These are phyloP conservation scores for Vitis amurensis DNA, from an alignment of 164 flowering plant species.

Conservation along the genomic window DNA sequence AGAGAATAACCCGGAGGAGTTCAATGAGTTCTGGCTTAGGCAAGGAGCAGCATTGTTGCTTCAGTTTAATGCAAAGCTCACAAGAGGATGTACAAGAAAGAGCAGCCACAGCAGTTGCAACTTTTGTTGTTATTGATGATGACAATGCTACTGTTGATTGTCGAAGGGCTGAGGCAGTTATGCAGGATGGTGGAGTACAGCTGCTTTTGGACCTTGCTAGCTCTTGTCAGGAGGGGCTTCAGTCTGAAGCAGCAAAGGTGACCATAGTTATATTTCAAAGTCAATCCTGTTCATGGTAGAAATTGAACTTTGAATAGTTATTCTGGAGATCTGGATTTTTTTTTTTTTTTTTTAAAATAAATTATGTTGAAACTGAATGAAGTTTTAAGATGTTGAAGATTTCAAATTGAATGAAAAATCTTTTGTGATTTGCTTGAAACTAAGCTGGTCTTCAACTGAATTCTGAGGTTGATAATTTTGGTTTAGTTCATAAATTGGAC, in stretches of 20 bases:
- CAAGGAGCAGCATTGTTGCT: constrained; percentile 85
- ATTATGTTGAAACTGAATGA: too few relatives aligned
- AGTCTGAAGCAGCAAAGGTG: constrained; percentile 96
- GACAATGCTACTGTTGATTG: constrained; percentile 86
- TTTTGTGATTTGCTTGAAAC: too few relatives aligned
- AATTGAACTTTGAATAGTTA: too few relatives aligned
- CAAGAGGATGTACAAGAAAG: constrained; percentile 98
- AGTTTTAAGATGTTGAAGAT: too few relatives aligned
- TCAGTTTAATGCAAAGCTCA: constrained; percentile 72
- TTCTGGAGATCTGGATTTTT: too few relatives aligned
- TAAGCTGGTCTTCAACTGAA: neutral
- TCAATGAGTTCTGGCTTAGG: constrained; percentile 82
- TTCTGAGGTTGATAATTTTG: neutral
- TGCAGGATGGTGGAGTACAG: constrained; percentile 84
- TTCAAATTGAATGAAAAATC: too few relatives aligned
- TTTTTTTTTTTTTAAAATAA: too few relatives aligned
- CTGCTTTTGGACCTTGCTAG: constrained; percentile 79
- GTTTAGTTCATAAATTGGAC: too few relatives aligned
- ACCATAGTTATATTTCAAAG: neutral
- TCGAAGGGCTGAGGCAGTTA: constrained; percentile 87
- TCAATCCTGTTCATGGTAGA: neutral
- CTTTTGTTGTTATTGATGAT: constrained; percentile 95
- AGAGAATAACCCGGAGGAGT: constrained; percentile 68
- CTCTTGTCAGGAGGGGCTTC: constrained; percentile 92
- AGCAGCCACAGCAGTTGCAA: constrained; percentile 96